These are phyloP conservation scores for Geosmithia flava DNA, from an alignment of 2,329 filamentous ascomycete species.

Conservation along the genomic window DNA sequence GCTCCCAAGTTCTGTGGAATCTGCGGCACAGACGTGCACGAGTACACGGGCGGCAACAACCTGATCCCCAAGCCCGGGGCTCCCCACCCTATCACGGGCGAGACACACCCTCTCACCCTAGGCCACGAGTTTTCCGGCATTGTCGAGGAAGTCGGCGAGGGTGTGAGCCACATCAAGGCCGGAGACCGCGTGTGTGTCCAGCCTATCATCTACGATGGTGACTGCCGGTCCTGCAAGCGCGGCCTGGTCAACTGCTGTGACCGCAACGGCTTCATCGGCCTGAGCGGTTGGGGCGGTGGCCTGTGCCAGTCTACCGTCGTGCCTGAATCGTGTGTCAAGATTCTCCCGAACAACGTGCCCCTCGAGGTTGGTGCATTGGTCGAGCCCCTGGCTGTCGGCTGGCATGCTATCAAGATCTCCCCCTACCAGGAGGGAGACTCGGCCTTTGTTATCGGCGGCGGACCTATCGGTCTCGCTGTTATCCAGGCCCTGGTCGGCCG, in stretches of 20 bases:
- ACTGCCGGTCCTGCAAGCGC: slow-evolving; percentile 40
- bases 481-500: slow-evolving; percentile 30
- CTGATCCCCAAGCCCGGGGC: slow-evolving; percentile 26
- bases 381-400: slow-evolving; percentile 37
- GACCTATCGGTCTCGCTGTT: slow-evolving; percentile 35
- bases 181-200: slow-evolving; percentile 48
- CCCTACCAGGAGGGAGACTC: slow-evolving; percentile 25
- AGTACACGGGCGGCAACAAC: slow-evolving; percentile 18
- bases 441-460: slow-evolving; percentile 35
- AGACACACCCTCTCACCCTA: slow-evolving; percentile 43
- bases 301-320: slow-evolving; percentile 42
- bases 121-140: slow-evolving; percentile 55
- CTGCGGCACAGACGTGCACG: slow-evolving; percentile 25
- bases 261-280: slow-evolving; percentile 19
- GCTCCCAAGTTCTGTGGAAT: slow-evolving; percentile 31
- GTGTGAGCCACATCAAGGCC: slow-evolving; percentile 29
- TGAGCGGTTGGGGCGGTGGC: slow-evolving; percentile 36
- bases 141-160: slow-evolving; percentile 43
- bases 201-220: slow-evolving; percentile 44
- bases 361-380: slow-evolving; percentile 39
- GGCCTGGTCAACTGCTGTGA: slow-evolving; percentile 46
- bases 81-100: slow-evolving; percentile 46
- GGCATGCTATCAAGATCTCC: slow-evolving; percentile 30
- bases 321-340: slow-evolving; percentile 31
- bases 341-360: slow-evolving; percentile 34